Evolutionary conservation across 2,329 filamentous ascomycete species (phyloP), one percentile per base, ranked within the genome.

Genomic region (Apiospora sp.): DNA sequence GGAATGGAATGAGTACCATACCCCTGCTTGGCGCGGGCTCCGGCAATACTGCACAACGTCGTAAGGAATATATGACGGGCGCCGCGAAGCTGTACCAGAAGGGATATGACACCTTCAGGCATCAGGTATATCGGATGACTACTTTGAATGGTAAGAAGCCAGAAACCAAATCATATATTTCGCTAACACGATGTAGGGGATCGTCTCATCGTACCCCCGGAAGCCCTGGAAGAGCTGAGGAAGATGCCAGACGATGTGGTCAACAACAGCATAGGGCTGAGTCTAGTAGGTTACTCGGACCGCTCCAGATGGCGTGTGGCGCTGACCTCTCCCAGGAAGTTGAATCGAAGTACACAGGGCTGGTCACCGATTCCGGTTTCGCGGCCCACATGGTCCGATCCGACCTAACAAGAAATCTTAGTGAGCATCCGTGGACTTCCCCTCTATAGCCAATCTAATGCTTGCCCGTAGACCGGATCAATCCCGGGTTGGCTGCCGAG

Each of bases 401-500:
- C 14, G 77, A 79, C 34, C 68, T 79, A 1, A 79, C 77, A n/a
- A 75, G 75, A 41, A 71, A 72, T 14, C 30, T 78, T 30, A 75
- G 77, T 78, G 73, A 61, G 76, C 54, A 46, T 22, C 19, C 22
- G 14, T 6, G n/a, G 24, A 22, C 27, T 24, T 22, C 69, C 16
- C 34, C 51, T 13, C 51, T 10, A 3, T 7, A 19, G 8, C 51
- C n/a, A n/a, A 41, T 19, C 49, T 58, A 22, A 48, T 46, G 14
- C n/a, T 3, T 22, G 46, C 22, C 16, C 41, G 1, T 30, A 78
- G 76, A 74, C 41, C 80, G 80, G 0, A 77, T 87, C 14, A 86
- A 83, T 73, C 80, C 82, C 0, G 73, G 75, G 4, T 80, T 87
- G 37, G 75, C 82, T 8, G 80, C 82, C 1, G 85, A 87, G 70